Evolutionary conservation across 2,329 filamentous ascomycete species (phyloP).

Genomic region (Botrytis sinoallii): DNA sequence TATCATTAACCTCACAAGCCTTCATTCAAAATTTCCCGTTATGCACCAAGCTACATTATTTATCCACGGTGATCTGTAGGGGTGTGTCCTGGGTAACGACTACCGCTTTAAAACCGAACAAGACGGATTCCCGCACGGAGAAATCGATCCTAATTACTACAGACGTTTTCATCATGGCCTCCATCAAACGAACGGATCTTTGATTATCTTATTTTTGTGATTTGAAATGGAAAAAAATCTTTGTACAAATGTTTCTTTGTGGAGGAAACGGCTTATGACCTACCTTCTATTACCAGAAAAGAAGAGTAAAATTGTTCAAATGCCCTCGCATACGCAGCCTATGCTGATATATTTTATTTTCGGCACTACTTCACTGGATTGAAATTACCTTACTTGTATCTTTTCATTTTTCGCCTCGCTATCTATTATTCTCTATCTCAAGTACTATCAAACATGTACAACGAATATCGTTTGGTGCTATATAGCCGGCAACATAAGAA

Average conservation of each 20-base stretch:
- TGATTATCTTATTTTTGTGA: not conserved
- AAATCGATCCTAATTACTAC: not conserved
- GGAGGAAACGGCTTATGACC: too few species aligned
- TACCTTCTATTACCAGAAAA: too few species aligned
- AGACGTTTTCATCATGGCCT: not conserved
- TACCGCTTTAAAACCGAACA: not conserved
- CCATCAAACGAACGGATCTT: not conserved
- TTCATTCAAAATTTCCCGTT: not conserved
- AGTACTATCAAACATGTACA: not conserved
- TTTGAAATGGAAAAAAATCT: too few species aligned
- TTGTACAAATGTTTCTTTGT: not conserved
- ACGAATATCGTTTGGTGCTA: not conserved
- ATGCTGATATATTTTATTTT: not conserved
- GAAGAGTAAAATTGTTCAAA: too few species aligned
- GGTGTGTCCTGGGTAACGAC: not conserved
- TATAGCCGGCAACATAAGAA: not conserved
- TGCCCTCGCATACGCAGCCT: not conserved
- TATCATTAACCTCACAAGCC: not conserved
- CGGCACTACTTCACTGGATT: rapidly evolving
- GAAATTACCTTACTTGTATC: too few species aligned
- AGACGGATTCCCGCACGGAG: not conserved
- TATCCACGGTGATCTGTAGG: not conserved
- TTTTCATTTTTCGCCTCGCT: not conserved
- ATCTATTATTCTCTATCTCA: not conserved
- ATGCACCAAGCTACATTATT: not conserved